Evolutionary conservation across 2,329 filamentous ascomycete genomes (phyloP).

Genomic region (Aspergillus sp.): DNA sequence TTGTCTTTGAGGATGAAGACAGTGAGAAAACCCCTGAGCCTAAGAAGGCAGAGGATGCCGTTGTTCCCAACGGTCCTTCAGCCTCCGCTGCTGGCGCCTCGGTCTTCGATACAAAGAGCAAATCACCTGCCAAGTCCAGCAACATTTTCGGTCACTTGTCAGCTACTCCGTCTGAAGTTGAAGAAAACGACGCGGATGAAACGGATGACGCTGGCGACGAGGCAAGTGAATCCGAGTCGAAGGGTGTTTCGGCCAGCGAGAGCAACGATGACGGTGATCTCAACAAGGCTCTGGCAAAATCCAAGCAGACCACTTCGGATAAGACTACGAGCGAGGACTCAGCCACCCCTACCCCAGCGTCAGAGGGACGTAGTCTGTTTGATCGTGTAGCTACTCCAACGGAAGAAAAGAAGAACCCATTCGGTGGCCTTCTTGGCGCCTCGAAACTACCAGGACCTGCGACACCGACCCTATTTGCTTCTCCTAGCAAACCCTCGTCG

Average conservation of each 20-base stretch:
- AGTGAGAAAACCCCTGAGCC: slow-evolving; percentile 11
- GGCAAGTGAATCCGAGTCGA: slow-evolving; percentile 3
- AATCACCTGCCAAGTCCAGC: slow-evolving; percentile 21
- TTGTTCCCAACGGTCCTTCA: slow-evolving; percentile 3
- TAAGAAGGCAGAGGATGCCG: slow-evolving; percentile 11
- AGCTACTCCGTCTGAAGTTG: slow-evolving; percentile 21
- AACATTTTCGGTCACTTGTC: slow-evolving; percentile 36
- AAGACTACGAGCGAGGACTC: slow-evolving; percentile 9
- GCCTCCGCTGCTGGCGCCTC: slow-evolving; percentile 13
- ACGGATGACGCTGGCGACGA: slow-evolving; percentile 21
- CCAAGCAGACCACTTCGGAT: slow-evolving; percentile 12
- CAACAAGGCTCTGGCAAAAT: slow-evolving; percentile 15
- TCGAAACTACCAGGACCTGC: slow-evolving; percentile 14
- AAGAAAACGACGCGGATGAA: slow-evolving; percentile 23
- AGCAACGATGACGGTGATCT: slow-evolving; percentile 21
- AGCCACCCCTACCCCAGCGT: slow-evolving; percentile 10
- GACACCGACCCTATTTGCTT: slow-evolving; percentile 18
- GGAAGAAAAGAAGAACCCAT: slow-evolving; percentile 15
- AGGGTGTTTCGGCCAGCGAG: slow-evolving; percentile 10
- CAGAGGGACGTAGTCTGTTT: slow-evolving; percentile 30
- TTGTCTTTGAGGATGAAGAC: slow-evolving; percentile 24
- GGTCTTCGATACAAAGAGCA: slow-evolving; percentile 23
- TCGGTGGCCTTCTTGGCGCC: slow-evolving; percentile 17
- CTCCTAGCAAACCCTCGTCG: slow-evolving; percentile 6
- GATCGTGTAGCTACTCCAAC: slow-evolving; percentile 26